Percentiles rank a stretch among this genome's conserved stretches.
These are phyloP conservation scores for Podaxis sp. DNA, from an alignment of 768 basidiomycete genomes.

Conservation along the genomic window DNA sequence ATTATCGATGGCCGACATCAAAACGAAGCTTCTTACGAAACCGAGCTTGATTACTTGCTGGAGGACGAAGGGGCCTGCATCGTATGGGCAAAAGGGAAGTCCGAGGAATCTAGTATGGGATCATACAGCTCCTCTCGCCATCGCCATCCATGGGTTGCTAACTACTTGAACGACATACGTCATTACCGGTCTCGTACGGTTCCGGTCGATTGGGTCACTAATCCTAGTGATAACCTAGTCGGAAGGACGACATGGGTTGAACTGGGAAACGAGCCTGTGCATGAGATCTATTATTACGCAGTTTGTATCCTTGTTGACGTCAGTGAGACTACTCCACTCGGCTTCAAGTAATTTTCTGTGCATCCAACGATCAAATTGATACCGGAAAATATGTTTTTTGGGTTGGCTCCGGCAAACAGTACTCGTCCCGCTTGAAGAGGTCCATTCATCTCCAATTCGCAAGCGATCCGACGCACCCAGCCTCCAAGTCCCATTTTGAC, in stretches of 20 bases:
- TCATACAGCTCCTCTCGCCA: neutral
- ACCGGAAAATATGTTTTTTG: too few relatives aligned
- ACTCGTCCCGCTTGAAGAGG: too few relatives aligned
- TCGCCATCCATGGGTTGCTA: neutral
- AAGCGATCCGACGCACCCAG: too few relatives aligned
- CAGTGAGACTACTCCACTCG: neutral
- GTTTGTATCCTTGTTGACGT: conserved; percentile 6
- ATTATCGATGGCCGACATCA: neutral
- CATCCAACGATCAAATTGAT: too few relatives aligned
- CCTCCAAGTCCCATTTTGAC: too few relatives aligned
- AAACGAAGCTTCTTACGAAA: neutral
- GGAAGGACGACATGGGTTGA: neutral
- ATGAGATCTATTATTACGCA: conserved; percentile 6
- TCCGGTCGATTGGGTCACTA: neutral
- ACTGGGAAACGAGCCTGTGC: neutral
- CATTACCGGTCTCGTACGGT: neutral
- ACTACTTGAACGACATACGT: neutral
- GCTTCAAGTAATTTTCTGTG: too few relatives aligned
- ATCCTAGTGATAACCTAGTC: neutral
- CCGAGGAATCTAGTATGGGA: neutral
- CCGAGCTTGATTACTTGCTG: neutral
- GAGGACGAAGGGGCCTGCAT: neutral
- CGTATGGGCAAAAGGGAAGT: conserved; percentile 1
- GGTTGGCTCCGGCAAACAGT: too few relatives aligned
- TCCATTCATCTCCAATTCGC: too few relatives aligned